Percentiles rank a stretch among this genome's conserved stretches.
Conservation (phyloP, 306 rosid genomes). For the Prunus armeniaca region DNA sequence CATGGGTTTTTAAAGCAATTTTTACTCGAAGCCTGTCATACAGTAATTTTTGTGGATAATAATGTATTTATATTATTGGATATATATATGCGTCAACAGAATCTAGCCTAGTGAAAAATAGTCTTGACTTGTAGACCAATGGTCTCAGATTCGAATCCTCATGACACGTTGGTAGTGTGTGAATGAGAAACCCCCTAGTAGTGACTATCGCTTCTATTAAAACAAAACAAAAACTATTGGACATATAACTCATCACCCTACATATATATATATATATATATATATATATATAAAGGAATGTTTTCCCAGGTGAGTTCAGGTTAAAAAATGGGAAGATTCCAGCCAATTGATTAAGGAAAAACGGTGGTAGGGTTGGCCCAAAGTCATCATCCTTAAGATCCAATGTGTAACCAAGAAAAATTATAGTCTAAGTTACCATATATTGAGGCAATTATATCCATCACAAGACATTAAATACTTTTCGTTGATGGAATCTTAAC, state of each 20-base stretch:
- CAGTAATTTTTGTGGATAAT: too few species aligned
- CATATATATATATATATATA: neutral
- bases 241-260: too few species aligned
- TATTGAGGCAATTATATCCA: neutral
- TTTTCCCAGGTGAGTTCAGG: neutral
- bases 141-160: too few species aligned
- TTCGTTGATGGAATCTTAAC: neutral
- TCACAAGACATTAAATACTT: neutral
- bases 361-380: neutral
- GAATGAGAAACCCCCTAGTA: too few species aligned
- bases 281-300: neutral
- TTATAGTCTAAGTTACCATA: neutral
- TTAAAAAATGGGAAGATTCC: neutral
- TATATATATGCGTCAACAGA: fast-evolving
- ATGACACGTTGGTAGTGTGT: too few species aligned
- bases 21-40: neutral
- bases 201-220: too few species aligned
- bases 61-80: neutral
- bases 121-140: too few species aligned
- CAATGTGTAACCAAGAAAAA: constrained; percentile 5
- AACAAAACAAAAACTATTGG: too few species aligned
- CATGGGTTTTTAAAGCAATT: neutral
- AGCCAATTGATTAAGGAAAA: neutral
- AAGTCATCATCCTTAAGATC: constrained; percentile 2
- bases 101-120: too few species aligned